Conservation (phyloP, 148 eudicot species). For the Chenopodium berlandieri region DNA sequence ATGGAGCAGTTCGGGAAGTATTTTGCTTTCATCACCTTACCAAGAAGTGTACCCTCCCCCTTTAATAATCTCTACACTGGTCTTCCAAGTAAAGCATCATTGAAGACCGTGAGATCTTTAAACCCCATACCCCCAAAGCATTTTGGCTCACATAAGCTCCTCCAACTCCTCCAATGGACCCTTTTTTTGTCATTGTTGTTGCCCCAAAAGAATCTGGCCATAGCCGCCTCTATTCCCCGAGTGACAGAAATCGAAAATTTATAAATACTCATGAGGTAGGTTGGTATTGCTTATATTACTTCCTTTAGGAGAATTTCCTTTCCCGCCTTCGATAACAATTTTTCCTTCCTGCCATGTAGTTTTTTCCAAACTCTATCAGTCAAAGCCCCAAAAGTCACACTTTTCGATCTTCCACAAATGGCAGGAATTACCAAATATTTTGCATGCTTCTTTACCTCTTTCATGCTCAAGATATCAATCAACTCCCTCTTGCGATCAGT, state of each 20-base stretch:
- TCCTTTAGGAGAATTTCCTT: neutral
- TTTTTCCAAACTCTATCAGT: neutral
- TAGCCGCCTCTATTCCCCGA: neutral
- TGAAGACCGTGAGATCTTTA: neutral
- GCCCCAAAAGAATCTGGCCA: neutral
- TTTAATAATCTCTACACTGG: no score
- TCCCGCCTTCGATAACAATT: neutral
- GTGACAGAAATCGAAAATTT: neutral
- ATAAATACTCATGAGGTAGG: no score
- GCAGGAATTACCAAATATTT: neutral
- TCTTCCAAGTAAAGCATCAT: neutral
- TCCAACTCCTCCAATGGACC: neutral
- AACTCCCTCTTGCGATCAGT: neutral
- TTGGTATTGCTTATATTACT: no score
- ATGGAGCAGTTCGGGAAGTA: neutral
- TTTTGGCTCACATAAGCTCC: neutral
- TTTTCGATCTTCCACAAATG: neutral
- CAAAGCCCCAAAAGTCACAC: neutral
- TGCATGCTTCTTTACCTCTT: neutral
- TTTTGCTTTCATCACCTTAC: neutral
- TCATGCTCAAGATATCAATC: neutral
- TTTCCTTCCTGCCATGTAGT: neutral
- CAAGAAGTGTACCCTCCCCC: neutral
- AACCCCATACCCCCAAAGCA: neutral
- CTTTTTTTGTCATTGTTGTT: accelerated